Evolutionary conservation across 2,329 filamentous ascomycete species (phyloP).

Genomic region (Epichloe baconii): DNA sequence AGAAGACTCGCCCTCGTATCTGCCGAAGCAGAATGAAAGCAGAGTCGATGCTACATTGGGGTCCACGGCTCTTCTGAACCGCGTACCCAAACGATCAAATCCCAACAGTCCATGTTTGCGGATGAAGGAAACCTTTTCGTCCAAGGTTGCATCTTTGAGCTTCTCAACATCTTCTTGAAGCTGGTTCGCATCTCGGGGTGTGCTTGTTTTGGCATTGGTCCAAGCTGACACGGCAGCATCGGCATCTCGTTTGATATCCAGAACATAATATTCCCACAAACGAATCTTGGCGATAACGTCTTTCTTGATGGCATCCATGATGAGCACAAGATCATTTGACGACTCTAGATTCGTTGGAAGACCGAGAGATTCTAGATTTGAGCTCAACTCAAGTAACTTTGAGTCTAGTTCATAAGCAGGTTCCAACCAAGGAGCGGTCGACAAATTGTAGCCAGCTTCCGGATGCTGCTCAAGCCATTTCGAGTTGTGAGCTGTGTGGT

Average conservation of each 20-base stretch:
- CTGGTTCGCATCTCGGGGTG: slow-evolving; percentile 31
- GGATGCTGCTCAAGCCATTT: slow-evolving; percentile 90
- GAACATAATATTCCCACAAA: slow-evolving; percentile 87
- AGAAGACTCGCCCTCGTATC: slow-evolving; percentile 38
- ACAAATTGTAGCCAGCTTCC: slow-evolving; percentile 87
- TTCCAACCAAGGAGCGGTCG: slow-evolving; percentile 70
- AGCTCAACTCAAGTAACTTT: slow-evolving; percentile 61
- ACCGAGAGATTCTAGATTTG: slow-evolving; percentile 53
- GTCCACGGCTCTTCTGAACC: slow-evolving; percentile 61
- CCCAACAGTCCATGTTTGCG: slow-evolving; percentile 57
- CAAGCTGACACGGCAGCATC: slow-evolving; percentile 60
- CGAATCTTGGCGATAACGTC: slow-evolving; percentile 65
- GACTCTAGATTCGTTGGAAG: slow-evolving; percentile 63
- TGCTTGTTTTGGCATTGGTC: slow-evolving; percentile 44
- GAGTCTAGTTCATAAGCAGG: slow-evolving; percentile 50
- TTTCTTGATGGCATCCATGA: slow-evolving; percentile 76
- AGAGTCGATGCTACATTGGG: slow-evolving; percentile 53
- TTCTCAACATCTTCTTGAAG: slow-evolving; percentile 29
- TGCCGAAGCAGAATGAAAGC: slow-evolving; percentile 35
- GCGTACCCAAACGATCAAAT: slow-evolving; percentile 62
- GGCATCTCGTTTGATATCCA: slow-evolving; percentile 64
- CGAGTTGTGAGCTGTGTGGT: slow-evolving; percentile 94
- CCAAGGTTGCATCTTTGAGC: slow-evolving; percentile 30
- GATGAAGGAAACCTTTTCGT: slow-evolving; percentile 48
- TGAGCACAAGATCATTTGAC: slow-evolving; percentile 57